These are phyloP conservation scores for Solanum dulcamara DNA, from an alignment of 257 asterid genomes.

Conservation along the genomic window DNA sequence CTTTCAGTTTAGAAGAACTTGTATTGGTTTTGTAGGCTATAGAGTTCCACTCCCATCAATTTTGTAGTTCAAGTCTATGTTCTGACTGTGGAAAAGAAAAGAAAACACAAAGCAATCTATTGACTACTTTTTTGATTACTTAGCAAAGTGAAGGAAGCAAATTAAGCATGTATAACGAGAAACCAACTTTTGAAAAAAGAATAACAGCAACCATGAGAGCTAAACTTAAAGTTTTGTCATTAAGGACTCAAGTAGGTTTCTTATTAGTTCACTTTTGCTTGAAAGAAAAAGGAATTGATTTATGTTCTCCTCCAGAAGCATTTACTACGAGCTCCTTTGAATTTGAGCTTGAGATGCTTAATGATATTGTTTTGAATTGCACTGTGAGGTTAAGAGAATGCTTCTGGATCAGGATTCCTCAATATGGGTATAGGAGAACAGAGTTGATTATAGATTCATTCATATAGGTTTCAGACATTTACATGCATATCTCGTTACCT, in stretches of 20 bases:
- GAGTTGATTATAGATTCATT: not conserved
- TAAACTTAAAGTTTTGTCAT: not conserved
- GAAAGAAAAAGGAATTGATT: not conserved
- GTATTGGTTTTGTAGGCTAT: not conserved
- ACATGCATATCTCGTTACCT: not conserved
- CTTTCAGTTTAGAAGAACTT: not conserved
- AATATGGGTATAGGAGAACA: not conserved
- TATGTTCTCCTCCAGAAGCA: not conserved
- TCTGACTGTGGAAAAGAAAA: not conserved
- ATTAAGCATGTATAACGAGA: not conserved
- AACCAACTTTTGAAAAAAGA: not conserved
- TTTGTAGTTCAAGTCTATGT: not conserved
- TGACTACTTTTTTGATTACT: too few relatives aligned
- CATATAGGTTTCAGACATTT: not conserved
- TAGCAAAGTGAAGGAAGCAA: not conserved
- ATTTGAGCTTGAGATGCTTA: not conserved
- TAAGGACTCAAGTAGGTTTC: not conserved
- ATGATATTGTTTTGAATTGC: not conserved
- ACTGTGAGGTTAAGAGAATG: not conserved
- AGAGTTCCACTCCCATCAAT: not conserved
- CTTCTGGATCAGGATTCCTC: not conserved
- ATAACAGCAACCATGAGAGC: not conserved
- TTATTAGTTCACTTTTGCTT: not conserved
- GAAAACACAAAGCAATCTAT: not conserved
- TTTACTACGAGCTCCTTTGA: not conserved